phyloP scores from a whole-genome alignment of 345 rosid genomes.

The Sisymbrium altissimum region DNA sequence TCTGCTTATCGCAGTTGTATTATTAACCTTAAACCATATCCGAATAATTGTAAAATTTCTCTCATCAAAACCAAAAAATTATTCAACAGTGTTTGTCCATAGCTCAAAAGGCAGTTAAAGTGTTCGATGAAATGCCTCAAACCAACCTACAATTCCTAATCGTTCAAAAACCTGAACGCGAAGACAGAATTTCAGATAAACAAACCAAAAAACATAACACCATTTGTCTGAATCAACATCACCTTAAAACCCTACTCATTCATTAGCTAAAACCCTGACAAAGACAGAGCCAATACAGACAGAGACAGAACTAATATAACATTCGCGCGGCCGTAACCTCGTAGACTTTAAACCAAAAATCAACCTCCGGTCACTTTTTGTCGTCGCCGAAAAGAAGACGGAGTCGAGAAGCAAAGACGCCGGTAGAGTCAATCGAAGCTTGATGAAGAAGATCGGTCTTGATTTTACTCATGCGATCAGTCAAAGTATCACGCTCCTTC shows the following conservation, averaged over 20 bases:
- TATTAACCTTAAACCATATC: not conserved
- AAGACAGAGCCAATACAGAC: not conserved
- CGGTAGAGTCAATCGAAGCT: constrained; percentile 77
- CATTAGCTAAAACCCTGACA: constrained; percentile 10
- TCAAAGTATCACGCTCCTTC: constrained; percentile 53
- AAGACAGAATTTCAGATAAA: not conserved
- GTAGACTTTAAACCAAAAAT: not conserved
- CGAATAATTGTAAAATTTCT: not conserved
- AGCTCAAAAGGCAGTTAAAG: not conserved
- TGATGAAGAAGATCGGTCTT: constrained; percentile 58
- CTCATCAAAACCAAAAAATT: too few species aligned
- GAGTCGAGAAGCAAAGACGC: constrained; percentile 70
- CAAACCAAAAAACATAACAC: not conserved
- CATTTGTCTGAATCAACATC: constrained; percentile 8
- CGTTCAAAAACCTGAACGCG: not conserved
- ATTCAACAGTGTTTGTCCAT: not conserved
- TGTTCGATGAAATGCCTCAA: constrained; percentile 26
- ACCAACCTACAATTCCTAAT: not conserved
- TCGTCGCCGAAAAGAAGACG: constrained; percentile 60
- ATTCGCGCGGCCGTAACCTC: not conserved
- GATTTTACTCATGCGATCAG: constrained; percentile 55
- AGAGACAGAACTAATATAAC: not conserved
- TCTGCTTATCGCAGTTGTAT: not conserved
- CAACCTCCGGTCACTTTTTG: constrained; percentile 20
- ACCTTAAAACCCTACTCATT: not conserved